Conservation (phyloP, 1,139 yeast species). For the Meyerozyma athensensis region DNA sequence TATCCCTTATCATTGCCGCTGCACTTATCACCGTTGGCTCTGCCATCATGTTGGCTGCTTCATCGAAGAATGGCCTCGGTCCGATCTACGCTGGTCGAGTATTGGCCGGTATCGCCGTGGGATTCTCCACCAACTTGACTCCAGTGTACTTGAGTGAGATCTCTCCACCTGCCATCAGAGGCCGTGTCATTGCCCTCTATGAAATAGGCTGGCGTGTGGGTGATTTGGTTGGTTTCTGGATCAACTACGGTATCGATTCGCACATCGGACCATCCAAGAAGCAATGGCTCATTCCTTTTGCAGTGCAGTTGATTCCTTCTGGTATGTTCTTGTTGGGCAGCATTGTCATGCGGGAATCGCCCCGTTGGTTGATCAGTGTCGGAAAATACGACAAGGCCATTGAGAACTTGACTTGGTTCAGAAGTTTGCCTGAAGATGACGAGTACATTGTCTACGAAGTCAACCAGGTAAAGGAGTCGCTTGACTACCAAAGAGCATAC, state of each 20-base stretch:
- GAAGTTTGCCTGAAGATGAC: conserved; percentile 32
- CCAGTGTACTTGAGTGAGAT: conserved; percentile 40
- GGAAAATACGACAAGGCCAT: conserved; percentile 31
- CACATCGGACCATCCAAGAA: conserved; percentile 24
- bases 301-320: conserved; percentile 39
- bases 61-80: conserved; percentile 25
- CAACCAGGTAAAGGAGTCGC: conserved; percentile 21
- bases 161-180: conserved; percentile 38
- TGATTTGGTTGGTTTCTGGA: conserved; percentile 42
- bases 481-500: conserved; percentile 22
- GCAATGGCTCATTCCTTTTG: conserved; percentile 44
- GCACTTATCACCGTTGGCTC: conserved; percentile 34
- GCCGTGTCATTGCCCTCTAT: conserved; percentile 33
- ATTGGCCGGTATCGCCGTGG: conserved; percentile 37
- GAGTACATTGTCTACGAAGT: conserved; percentile 37
- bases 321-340: conserved; percentile 35
- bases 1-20: conserved; percentile 32
- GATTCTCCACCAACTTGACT: conserved; percentile 37
- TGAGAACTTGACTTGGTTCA: conserved; percentile 34
- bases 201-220: conserved; percentile 44
- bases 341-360: conserved; percentile 34
- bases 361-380: conserved; percentile 38
- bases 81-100: conserved; percentile 42
- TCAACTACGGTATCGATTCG: conserved; percentile 35
- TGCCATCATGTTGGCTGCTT: conserved; percentile 37